Base-by-base conservation (phyloP, 73 alveolate genomes). In the Tetrahymena elliotti region DNA sequence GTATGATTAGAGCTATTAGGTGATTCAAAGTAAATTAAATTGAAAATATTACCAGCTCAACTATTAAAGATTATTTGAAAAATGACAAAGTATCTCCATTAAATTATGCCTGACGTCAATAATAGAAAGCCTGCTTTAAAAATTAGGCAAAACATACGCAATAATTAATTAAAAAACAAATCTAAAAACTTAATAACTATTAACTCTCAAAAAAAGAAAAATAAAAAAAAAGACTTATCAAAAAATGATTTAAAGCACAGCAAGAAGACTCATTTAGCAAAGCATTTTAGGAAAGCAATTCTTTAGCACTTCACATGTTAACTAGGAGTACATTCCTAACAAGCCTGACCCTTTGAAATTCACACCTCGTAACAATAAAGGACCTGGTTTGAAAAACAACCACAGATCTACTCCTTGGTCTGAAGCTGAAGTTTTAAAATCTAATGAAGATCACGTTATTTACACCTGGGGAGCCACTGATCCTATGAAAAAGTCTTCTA, bases 391-490 rank as follows among this genome's bases (percentile, higher is more conserved):
- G 38, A 39, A 84, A 34, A 15, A 39, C 36, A 41, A 38, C 22
- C 93, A 94, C 39, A 84, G 68, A 38, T 35, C 93, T 31, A 47
- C 93, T 18, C 95, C 93, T 35, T 94, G 96, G 96, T 36, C 92
- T 24, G 47, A 83, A 38, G 52, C 39, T 92, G 96, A 94, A 35
- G 93, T 94, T 20, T 20, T 33, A 18, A 92, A 94, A 20, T 40
- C 95, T 34, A 94, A 94, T 35, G 95, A 94, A 88, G 96, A 94
- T 33, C 96, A 94, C 83, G 96, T 94, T 2, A 93, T 94, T 37
- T 94, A 53, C 94, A 94, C 96, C 34, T 94, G 96, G 96, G 96
- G 96, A 18, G 96, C 96, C 53, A 94, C 96, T 38, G 96, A 94
- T 88, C 95, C 96, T 27, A 84, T 88, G 96, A 84, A 93, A 47